A percentile compares a stretch with the other conserved stretches of the same genome.
phyloP scores from a whole-genome alignment of 1,284 basidiomycete species.

The Apiotrichum veenhuisii region DNA sequence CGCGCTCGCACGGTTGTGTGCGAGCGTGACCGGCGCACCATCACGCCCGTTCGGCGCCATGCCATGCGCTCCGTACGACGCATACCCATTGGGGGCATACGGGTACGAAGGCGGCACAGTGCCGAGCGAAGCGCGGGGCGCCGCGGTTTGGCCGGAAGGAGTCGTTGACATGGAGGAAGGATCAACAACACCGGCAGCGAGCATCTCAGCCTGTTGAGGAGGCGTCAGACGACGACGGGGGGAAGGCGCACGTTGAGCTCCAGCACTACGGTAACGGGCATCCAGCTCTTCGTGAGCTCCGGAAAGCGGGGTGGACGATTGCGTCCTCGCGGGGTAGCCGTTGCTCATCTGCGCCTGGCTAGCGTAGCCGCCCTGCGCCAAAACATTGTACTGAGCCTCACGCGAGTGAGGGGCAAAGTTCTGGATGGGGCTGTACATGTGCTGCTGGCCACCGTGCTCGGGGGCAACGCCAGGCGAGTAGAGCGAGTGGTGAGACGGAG shows the following conservation, averaged over 20 bases:
- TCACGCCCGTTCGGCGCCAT: constrained; percentile 4
- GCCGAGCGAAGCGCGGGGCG: constrained; percentile 6
- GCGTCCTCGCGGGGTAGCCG: constrained; percentile 40
- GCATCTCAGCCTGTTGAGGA: constrained; percentile 27
- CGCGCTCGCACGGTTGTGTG: constrained; percentile 1
- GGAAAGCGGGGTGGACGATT: constrained; percentile 38
- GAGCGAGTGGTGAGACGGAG: constrained; percentile 29
- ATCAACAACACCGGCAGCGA: constrained; percentile 37
- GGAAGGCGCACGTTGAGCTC: constrained; percentile 16
- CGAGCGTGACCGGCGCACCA: background rate
- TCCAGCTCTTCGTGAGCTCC: constrained; percentile 23
- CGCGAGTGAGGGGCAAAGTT: constrained; percentile 37
- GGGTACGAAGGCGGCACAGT: constrained; percentile 1
- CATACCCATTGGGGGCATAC: constrained; percentile 3
- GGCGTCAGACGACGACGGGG: constrained; percentile 30
- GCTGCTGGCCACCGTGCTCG: constrained; percentile 33
- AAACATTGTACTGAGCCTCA: constrained; percentile 36
- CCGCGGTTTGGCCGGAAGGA: constrained; percentile 6
- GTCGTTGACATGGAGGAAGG: constrained; percentile 28
- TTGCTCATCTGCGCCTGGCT: constrained; percentile 33
- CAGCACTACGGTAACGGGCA: constrained; percentile 23
- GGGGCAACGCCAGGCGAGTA: constrained; percentile 33
- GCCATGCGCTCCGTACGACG: constrained; percentile 6
- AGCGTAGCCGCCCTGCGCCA: constrained; percentile 31
- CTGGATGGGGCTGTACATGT: constrained; percentile 41